Base-by-base conservation (phyloP, 169 alveolate species). In the Eimeria tenella region DNA sequence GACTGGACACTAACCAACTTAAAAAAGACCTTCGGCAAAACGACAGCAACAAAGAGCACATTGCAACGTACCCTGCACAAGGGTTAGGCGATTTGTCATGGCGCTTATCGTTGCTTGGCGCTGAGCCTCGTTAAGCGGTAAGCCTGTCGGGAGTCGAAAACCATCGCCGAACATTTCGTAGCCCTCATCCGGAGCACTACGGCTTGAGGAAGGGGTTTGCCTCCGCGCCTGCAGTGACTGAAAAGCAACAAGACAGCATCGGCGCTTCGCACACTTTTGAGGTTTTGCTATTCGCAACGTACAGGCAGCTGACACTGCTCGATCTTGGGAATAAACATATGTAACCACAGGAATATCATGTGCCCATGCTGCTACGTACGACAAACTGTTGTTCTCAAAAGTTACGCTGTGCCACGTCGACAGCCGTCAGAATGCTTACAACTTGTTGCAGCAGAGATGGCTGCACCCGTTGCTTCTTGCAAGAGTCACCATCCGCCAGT, bases 1-100 rank as follows among this genome's bases (percentile, higher is more conserved):
- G 50, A 11, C 79, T 23, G 23, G 13, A 42, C 23, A 13, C 23
- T 11, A 42, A 25, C n/a, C n/a, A 49, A 21, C 5, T 11, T 31
- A 49, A 17, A 49, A 52, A 42, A 74, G 17, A 8, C 52, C 11
- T 17, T 79, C 25, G 49, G 88, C 7, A 23, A n/a, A 17, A 0
- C 21, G 62, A 4, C 42, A 31, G 15, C 15, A 3, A 49, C 31
- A 19, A 13, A 25, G 50, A 62, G 71, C 19, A 50, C 2, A 42
- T 55, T 62, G 58, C 86, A 17, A 3, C 90, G 25, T 68, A 92
- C 95, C 95, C 56, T 92, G 95, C 15, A 92, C 92, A 49, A 92
- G 92, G 31, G 95, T 92, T 25, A 92, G 92, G 10, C 95, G 91
- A 21, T 92, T 83, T 25, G 95, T 92, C 79, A 92, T 75, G n/a